These are phyloP conservation scores for Phytopythium sindhum DNA, from an alignment of 352 stramenopile genomes.

Conservation along the genomic window DNA sequence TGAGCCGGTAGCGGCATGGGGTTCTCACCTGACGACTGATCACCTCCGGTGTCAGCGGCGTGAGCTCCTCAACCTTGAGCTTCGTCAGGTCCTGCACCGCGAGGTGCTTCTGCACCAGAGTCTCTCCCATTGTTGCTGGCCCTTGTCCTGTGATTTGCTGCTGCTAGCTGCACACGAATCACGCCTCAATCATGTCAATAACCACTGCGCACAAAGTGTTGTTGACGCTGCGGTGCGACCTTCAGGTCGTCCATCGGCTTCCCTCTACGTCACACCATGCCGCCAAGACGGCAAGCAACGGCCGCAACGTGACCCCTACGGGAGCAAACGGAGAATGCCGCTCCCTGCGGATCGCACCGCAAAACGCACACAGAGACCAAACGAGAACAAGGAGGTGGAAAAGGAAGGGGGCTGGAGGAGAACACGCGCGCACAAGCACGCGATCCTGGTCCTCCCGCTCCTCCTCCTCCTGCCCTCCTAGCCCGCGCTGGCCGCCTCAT, in stretches of 20 bases:
- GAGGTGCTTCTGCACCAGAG: slow-evolving; percentile 68
- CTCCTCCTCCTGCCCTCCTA: neutral
- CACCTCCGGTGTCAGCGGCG: slow-evolving; percentile 97
- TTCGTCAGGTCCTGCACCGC: slow-evolving; percentile 93
- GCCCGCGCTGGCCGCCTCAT: neutral
- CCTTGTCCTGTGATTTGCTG: neutral
- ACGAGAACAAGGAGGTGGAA: too few species aligned
- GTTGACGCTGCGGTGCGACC: too few species aligned
- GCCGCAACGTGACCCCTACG: too few species aligned
- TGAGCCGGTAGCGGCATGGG: neutral
- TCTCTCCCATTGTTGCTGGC: slow-evolving; percentile 48
- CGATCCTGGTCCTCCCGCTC: neutral
- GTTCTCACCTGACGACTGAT: slow-evolving; percentile 81
- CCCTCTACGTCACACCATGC: too few species aligned
- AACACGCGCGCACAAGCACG: too few species aligned
- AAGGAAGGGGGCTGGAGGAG: too few species aligned
- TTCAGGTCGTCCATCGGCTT: neutral
- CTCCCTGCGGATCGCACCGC: too few species aligned
- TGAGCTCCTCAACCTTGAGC: slow-evolving; percentile 96
- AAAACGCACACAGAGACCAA: too few species aligned
- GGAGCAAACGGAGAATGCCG: neutral
- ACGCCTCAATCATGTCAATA: neutral
- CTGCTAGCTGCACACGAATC: neutral
- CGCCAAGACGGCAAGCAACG: too few species aligned
- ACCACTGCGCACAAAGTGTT: neutral